Base-by-base conservation (phyloP, 164 flowering plant species). In the Tetrastigma voinierianum region DNA sequence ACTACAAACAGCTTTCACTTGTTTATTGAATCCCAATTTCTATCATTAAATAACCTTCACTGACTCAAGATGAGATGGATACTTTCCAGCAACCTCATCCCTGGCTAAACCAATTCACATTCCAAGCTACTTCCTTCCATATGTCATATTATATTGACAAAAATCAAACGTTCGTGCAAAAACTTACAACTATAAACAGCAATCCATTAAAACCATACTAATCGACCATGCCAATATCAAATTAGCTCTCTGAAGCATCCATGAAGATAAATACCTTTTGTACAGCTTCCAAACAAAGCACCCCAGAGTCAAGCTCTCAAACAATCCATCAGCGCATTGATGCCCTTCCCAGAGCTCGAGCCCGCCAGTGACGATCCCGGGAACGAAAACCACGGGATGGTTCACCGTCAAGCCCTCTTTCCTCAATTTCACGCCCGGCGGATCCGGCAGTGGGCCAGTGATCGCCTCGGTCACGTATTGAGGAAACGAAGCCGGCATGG, bases 341-440 rank as follows among this genome's bases (percentile, higher is more conserved):
- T 81, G 86, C 10, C 97, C 97, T 61, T 91, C 95, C 97, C 97
- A 89, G 9, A 89, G 73, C 78, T 91, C 97, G n/a, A 91, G 84
- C 54, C 97, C 97, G 1, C 90, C 93, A 0, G 97, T 91, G 9
- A 91, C 97, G 16, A 91, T 89, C n/a, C 58, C 95, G 4, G 97
- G 97, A n/a, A 91, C 91, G 51, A 91, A 91, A 3, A 91, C 91
- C 58, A 91, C 93, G 1, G 97, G 97, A 67, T 91, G 97, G n/a
- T 66, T 78, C 81, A 78, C 97, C 32, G 13, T 64, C 63, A 91
- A 59, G 24, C 95, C 97, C 49, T 89, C 95, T 69, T 87, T 89
- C 46, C 61, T 74, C 76, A 89, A 59, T 60, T 85, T 91, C 54
- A 86, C 81, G 23, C 97, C 97, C 0, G 97, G 97, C 0, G 93